Evolutionary conservation across 2,329 filamentous ascomycete genomes (phyloP).

Genomic region (Sodiomyces alkalinus): DNA sequence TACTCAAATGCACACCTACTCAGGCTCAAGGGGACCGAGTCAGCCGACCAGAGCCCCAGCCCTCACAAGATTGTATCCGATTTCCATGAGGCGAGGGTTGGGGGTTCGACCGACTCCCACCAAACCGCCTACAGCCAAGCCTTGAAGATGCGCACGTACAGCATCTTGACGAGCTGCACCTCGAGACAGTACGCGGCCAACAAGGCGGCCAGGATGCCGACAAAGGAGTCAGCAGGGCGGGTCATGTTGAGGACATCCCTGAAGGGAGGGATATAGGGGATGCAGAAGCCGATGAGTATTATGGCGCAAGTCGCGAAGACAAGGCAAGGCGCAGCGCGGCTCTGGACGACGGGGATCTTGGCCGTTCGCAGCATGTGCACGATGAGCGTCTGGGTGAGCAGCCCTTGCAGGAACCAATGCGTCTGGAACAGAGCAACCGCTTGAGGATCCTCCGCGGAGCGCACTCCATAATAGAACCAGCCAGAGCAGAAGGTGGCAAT

Average conservation of each 20-base stretch:
- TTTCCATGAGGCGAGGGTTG: no score
- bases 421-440: constrained; percentile 10
- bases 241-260: constrained; percentile 9
- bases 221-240: constrained; percentile 8
- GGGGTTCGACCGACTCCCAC: no score
- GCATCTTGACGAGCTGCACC: constrained; percentile 14
- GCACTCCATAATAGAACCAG: constrained; percentile 12
- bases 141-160: constrained; percentile 12
- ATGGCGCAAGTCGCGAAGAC: constrained; percentile 11
- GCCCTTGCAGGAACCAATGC: constrained; percentile 14
- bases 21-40: no score
- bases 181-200: constrained; percentile 12
- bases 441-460: constrained; percentile 4
- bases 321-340: constrained; percentile 9
- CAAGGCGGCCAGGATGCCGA: constrained; percentile 12
- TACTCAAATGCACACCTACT: no score
- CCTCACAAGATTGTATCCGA: no score
- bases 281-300: constrained; percentile 12
- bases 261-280: constrained; percentile 12
- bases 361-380: constrained; percentile 13
- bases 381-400: constrained; percentile 15
- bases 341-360: constrained; percentile 13
- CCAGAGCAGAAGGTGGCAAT: constrained; percentile 10
- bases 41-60: no score
- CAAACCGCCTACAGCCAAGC: constrained; percentile 9